A percentile compares a stretch with the other conserved stretches of the same genome.
phyloP scores from a whole-genome alignment of 2,329 filamentous ascomycete genomes.

The Arachnopeziza araneosa region DNA sequence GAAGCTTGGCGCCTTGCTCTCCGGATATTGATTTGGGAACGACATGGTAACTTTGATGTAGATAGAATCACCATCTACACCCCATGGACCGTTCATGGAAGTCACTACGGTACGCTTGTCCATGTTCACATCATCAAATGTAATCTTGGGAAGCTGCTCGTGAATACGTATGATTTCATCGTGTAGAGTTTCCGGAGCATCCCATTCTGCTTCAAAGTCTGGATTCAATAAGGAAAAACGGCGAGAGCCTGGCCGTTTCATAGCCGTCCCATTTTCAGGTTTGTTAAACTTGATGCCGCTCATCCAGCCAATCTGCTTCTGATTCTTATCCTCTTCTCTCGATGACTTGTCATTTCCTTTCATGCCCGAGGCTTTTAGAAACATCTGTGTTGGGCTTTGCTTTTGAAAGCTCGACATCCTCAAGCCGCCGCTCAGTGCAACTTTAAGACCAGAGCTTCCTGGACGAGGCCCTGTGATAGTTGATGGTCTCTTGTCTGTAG shows the following conservation, averaged over 20 bases:
- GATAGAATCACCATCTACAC: slow-evolving; percentile 48
- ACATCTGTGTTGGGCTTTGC: slow-evolving; percentile 15
- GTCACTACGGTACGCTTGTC: slow-evolving; percentile 52
- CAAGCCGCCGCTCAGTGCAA: slow-evolving; percentile 27
- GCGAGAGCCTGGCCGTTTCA: slow-evolving; percentile 22
- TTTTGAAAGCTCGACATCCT: slow-evolving; percentile 40
- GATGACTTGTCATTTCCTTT: slow-evolving; percentile 25
- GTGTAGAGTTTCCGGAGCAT: slow-evolving; percentile 53
- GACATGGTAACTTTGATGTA: slow-evolving; percentile 58
- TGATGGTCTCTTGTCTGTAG: slow-evolving; percentile 51
- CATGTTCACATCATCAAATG: slow-evolving; percentile 60
- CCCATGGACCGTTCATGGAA: slow-evolving; percentile 63
- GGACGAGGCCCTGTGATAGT: slow-evolving; percentile 58
- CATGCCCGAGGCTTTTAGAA: slow-evolving; percentile 27
- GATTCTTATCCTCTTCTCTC: slow-evolving; percentile 34
- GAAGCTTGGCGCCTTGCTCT: slow-evolving; percentile 52
- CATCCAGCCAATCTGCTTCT: slow-evolving; percentile 64
- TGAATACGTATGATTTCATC: slow-evolving; percentile 60
- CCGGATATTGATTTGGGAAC: slow-evolving; percentile 55
- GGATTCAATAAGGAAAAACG: slow-evolving; percentile 28
- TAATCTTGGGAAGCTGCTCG: slow-evolving; percentile 56
- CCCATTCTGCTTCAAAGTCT: slow-evolving; percentile 41
- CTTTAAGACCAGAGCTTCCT: slow-evolving; percentile 35
- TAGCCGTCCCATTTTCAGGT: slow-evolving; percentile 16
- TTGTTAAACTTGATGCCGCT: slow-evolving; percentile 58